Evolutionary conservation across 208 protist species (phyloP), one percentile per base, ranked within the genome.

Genomic region (Trypanosoma brucei): DNA sequence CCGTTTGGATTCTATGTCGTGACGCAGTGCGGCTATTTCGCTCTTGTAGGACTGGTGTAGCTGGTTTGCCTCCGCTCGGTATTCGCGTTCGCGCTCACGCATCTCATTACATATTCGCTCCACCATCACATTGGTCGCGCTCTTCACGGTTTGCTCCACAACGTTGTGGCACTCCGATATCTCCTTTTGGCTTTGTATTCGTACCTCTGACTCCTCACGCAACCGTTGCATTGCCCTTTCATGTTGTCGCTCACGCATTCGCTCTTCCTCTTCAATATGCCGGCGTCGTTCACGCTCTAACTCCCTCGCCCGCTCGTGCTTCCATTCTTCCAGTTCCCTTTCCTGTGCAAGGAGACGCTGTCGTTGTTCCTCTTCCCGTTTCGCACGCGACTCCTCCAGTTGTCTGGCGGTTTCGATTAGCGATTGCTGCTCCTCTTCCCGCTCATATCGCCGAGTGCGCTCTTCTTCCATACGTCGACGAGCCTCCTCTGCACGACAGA

Each of bases 251-350:
- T 89, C 84, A 5, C 76, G 81, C 3, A 73, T 68, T n/a, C 84
- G 78, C 3, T 93, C 87, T 51, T 91, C 87, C 49, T 90, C 87
- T 49, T 83, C 74, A 7, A 68, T 50, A 37, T 69, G 72, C 42
- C 71, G 59, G 34, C 77, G 79, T 14, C 80, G 78, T 39, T 74
- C 58, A 2, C 56, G 65, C 49, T 91, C 83, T 4, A 72, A 56
- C 63, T 87, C 82, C 52, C 78, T 77, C 49, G 67, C 59, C 3
- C 78, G 67, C 70, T 85, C 79, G 49, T 83, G 22, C 71, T 89
- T 93, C 87, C 87, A 93, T 64, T 88, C 87, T 69, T 93, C 87
- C 36, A 93, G 60, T 70, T 93, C 84, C 9, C 74, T 72, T 61
- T 91, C 87, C 60, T 85, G 82, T 53, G 78, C 75, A 2, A 93